Evolutionary conservation across 257 asterid species (phyloP).

Genomic region (Fraxinus americana): DNA sequence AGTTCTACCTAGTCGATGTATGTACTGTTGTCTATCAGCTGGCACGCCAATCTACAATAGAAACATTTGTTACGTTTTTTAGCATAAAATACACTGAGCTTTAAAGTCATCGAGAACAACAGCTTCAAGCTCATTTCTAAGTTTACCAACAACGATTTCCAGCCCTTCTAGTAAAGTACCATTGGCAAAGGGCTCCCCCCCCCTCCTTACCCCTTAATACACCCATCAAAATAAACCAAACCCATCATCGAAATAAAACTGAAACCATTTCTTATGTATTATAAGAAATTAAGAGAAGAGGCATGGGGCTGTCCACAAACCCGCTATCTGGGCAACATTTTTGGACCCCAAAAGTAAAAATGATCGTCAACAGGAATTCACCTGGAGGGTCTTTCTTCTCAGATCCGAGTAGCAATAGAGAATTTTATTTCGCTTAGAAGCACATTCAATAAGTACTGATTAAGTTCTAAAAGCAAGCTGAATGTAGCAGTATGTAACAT

Average conservation of each 20-base stretch:
- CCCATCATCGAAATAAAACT: not conserved
- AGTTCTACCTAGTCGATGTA: slow-evolving; percentile 95
- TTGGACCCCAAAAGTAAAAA: not conserved
- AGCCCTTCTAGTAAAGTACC: not conserved
- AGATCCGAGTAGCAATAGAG: not conserved
- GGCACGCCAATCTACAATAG: slow-evolving; percentile 78
- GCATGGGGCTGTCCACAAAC: not conserved
- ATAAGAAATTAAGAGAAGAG: not conserved
- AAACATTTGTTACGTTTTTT: slow-evolving; percentile 1
- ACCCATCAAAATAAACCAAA: too few species aligned
- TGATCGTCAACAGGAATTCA: not conserved
- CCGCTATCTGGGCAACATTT: not conserved
- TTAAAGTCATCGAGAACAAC: not conserved
- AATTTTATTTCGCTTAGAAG: not conserved
- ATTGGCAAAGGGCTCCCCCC: too few species aligned
- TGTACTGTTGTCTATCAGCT: slow-evolving; percentile 84
- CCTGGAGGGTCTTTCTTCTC: not conserved
- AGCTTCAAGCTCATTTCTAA: not conserved
- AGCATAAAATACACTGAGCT: not conserved
- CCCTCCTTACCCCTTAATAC: not conserved
- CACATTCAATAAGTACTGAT: not conserved
- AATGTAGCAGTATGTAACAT: slow-evolving; percentile 7
- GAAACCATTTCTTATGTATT: not conserved
- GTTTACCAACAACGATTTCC: too few species aligned
- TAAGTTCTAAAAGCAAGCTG: slow-evolving; percentile 9